phyloP scores from a whole-genome alignment of 441 rosid genomes.

The Cnidoscolus chayamansa region DNA sequence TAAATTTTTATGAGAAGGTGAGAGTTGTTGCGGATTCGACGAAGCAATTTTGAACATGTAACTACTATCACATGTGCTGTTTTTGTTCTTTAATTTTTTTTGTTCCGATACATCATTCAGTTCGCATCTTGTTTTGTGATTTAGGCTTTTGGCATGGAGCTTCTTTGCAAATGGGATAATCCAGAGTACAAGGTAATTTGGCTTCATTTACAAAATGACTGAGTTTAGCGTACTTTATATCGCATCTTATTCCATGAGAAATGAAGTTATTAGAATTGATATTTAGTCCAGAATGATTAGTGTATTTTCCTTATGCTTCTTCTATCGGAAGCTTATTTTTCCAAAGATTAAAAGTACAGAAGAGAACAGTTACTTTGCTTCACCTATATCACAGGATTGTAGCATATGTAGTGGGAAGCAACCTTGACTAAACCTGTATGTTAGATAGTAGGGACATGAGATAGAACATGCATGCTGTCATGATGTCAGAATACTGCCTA shows the following conservation, averaged over 20 bases:
- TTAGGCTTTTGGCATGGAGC: slow-evolving; percentile 97
- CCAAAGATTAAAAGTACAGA: background rate
- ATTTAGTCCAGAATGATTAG: slow-evolving; percentile 3
- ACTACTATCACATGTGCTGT: background rate
- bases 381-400: background rate
- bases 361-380: slow-evolving; percentile 6
- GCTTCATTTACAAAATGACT: background rate
- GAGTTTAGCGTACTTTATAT: background rate
- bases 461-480: background rate
- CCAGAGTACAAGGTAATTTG: slow-evolving; percentile 77
- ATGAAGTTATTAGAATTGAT: background rate
- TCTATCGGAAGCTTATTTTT: slow-evolving; percentile 8
- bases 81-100: slow-evolving; percentile 1
- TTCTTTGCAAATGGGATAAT: slow-evolving; percentile 73
- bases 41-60: background rate
- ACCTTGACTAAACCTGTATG: background rate
- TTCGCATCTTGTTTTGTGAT: slow-evolving; percentile 19
- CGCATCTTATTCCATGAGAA: background rate
- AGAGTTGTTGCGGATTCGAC: slow-evolving; percentile 16
- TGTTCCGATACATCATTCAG: background rate
- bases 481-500: slow-evolving; percentile 3
- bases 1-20: slow-evolving; percentile 83
- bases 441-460: background rate
- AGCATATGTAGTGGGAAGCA: background rate
- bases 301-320: background rate